A percentile compares a stretch with the other conserved stretches of the same genome.
Conservation (phyloP, 257 asterid genomes). For the Solanum boliviense region DNA sequence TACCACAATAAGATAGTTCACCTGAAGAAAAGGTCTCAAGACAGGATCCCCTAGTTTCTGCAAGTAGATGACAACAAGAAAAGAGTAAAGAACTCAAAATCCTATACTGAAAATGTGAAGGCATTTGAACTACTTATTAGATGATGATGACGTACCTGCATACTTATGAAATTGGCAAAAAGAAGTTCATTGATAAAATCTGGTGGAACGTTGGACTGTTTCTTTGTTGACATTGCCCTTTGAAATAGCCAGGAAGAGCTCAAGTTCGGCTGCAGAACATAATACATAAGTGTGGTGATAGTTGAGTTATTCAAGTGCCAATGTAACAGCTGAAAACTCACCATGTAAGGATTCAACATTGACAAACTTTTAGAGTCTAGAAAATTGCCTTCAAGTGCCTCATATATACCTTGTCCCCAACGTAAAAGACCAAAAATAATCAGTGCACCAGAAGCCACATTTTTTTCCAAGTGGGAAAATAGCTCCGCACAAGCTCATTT, state of each 20-base stretch:
- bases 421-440: not conserved
- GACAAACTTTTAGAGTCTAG: slow-evolving; percentile 71
- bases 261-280: slow-evolving; percentile 67
- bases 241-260: slow-evolving; percentile 95
- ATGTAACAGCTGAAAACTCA: slow-evolving; percentile 10
- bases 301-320: not conserved
- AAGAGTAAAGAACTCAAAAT: not conserved
- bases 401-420: slow-evolving; percentile 57
- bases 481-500: not conserved
- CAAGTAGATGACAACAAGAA: not conserved
- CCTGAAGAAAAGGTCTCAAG: slow-evolving; percentile 98
- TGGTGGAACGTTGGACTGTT: slow-evolving; percentile 52
- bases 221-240: slow-evolving; percentile 93
- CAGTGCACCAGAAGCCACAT: not conserved
- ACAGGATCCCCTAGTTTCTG: slow-evolving; percentile 94
- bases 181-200: slow-evolving; percentile 79
- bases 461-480: not conserved
- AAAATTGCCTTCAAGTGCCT: slow-evolving; percentile 57
- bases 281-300: slow-evolving; percentile 2
- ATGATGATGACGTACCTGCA: slow-evolving; percentile 44
- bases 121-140: not conserved
- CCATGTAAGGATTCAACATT: slow-evolving; percentile 84
- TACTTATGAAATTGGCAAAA: slow-evolving; percentile 69
- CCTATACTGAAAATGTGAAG: not conserved
- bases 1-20: slow-evolving; percentile 1